Evolutionary conservation across 108 stramenopile genomes (phyloP), one percentile per base, ranked within the genome.

Genomic region (Cyclotella cryptica): DNA sequence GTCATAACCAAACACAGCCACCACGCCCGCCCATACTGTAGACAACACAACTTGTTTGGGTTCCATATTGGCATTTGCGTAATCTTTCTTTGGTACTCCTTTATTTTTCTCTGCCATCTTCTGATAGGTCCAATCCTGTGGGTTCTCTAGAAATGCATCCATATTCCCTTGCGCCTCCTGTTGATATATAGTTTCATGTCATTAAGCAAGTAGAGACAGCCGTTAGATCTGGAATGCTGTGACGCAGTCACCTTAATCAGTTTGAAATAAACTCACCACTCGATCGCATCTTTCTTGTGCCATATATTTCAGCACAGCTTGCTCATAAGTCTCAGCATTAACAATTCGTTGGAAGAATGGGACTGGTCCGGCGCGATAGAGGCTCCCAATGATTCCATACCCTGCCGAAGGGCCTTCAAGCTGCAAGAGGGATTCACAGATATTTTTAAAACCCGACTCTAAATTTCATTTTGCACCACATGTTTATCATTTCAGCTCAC

Each of bases 221-320:
- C 47, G n/a, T n/a, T 7, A 49, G 15, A 49, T 49, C 47, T 9
- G 47, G n/a, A 1, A 35, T 6, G 35, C 6, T 35, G 9, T n/a
- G 47, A n/a, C 1, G 47, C 15, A 49, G 1, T n/a, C 15, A n/a
- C 3, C 47, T n/a, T 7, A 49, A 3, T n/a, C 18, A n/a, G n/a
- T n/a, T 46, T 26, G 19, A 68, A 42, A 4, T 22, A 7, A 13
- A 45, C 72, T 74, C 72, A 74, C 75, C 26, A 75, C 28, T 55
- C 88, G 79, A 44, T 66, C 62, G 49, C 71, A 75, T 30, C 83
- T 79, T 45, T 89, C 87, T 19, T 63, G 49, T 0, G 90, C 87
- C 85, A 89, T 89, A 74, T 85, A 89, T 43, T 91, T 91, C 27
- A 86, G 47, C 0, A 91, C 90, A 0, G 87, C 90, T 65, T 91